A percentile compares a stretch with the other conserved stretches of the same genome.
phyloP scores from a whole-genome alignment of 2,329 filamentous ascomycete genomes.

The Hypoxylon sp. region DNA sequence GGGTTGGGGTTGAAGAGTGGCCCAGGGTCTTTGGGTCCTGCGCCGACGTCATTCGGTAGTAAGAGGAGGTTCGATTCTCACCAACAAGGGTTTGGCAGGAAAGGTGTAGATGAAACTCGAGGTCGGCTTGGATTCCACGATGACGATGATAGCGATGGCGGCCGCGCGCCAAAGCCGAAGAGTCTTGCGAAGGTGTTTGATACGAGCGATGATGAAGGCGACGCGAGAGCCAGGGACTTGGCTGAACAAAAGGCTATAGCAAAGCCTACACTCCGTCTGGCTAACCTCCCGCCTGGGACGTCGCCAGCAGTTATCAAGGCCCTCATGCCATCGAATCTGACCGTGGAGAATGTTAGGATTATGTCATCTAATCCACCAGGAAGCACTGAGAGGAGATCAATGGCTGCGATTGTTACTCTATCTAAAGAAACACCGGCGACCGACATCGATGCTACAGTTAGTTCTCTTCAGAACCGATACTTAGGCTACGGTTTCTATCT shows the following conservation, averaged over 20 bases:
- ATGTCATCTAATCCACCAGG: conserved; percentile 68
- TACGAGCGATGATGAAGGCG: conserved; percentile 73
- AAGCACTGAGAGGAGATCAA: conserved; percentile 76
- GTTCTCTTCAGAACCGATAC: conserved; percentile 84
- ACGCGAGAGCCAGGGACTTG: conserved; percentile 60
- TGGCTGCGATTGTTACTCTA: conserved; percentile 84
- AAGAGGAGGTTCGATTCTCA: conserved; percentile 68
- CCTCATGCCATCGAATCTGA: conserved; percentile 71
- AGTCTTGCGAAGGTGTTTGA: conserved; percentile 80
- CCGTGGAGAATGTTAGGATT: conserved; percentile 81
- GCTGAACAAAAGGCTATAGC: conserved; percentile 72
- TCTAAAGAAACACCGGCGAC: conserved; percentile 84
- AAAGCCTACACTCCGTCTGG: conserved; percentile 73
- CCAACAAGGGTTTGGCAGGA: conserved; percentile 56
- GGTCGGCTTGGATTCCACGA: conserved; percentile 60
- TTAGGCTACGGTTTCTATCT: conserved; percentile 88
- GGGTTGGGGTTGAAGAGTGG: conserved; percentile 69
- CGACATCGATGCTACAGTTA: conserved; percentile 86
- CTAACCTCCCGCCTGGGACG: conserved; percentile 72
- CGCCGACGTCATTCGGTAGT: conserved; percentile 64
- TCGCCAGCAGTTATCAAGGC: conserved; percentile 73
- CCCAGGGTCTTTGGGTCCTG: conserved; percentile 72
- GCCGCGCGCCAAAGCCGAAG: conserved; percentile 60
- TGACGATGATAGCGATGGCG: conserved; percentile 49
- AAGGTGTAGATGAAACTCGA: conserved; percentile 52